These are phyloP conservation scores for Cornus suecica DNA, from an alignment of 148 eudicot genomes.

Conservation along the genomic window DNA sequence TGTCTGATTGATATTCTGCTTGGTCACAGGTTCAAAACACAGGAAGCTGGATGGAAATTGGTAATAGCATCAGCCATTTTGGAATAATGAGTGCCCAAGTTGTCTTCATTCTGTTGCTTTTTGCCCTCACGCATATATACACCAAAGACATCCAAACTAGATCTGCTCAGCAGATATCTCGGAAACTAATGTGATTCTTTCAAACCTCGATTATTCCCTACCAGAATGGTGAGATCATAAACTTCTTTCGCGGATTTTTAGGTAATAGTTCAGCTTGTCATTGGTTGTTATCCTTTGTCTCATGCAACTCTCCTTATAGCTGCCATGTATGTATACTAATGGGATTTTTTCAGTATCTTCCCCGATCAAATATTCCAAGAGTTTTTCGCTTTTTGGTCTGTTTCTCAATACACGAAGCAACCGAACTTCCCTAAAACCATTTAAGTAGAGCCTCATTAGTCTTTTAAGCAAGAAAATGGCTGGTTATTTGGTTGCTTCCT, in stretches of 20 bases:
- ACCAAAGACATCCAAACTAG: constrained; percentile 74
- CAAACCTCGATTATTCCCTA: neutral
- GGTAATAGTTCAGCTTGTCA: constrained; percentile 6
- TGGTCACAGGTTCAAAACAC: constrained; percentile 67
- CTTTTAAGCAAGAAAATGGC: no score
- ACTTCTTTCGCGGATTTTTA: neutral
- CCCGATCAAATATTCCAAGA: neutral
- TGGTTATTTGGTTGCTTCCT: no score
- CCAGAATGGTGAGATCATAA: neutral
- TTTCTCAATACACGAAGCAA: neutral
- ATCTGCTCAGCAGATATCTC: constrained; percentile 40
- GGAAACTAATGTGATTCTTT: constrained; percentile 39
- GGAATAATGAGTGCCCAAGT: constrained; percentile 99
- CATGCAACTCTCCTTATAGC: neutral
- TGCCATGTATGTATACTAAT: neutral
- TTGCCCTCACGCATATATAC: constrained; percentile 77
- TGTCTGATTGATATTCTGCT: constrained; percentile 2
- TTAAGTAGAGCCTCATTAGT: no score
- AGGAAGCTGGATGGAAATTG: constrained; percentile 99
- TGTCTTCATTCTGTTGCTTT: constrained; percentile 84
- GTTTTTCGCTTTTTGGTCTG: neutral
- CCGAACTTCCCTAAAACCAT: no score
- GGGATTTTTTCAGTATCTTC: neutral
- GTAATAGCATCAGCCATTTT: constrained; percentile 97
- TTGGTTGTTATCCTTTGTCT: neutral